A percentile compares a stretch with the other conserved stretches of the same genome.
Evolutionary conservation across 768 basidiomycete species (phyloP).

Genomic region (Boletales sp.): DNA sequence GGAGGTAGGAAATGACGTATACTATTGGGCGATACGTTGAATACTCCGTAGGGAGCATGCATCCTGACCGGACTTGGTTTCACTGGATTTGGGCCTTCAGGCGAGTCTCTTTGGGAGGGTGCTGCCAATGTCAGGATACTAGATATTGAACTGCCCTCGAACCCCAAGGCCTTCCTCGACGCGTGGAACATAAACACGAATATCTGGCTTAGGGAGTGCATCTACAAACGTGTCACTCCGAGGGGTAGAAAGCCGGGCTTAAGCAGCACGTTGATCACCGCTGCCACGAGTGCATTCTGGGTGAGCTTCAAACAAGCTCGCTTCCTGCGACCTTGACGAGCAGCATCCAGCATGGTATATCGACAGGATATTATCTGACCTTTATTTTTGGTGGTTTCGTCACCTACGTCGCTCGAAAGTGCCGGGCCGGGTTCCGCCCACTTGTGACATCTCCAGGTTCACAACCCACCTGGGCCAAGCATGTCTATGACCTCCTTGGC

Average conservation of each 20-base stretch:
- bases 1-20: slow-evolving; percentile 48
- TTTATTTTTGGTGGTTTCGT: slow-evolving; percentile 87
- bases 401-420: slow-evolving; percentile 77
- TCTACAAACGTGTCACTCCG: slow-evolving; percentile 95
- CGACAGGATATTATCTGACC: slow-evolving; percentile 87
- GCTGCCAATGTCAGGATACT: slow-evolving; percentile 83
- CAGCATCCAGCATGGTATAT: slow-evolving; percentile 77
- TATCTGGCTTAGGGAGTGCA: slow-evolving; percentile 92
- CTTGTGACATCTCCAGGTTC: slow-evolving; percentile 59
- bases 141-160: slow-evolving; percentile 81
- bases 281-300: slow-evolving; percentile 95
- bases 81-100: slow-evolving; percentile 70
- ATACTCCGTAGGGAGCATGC: slow-evolving; percentile 65
- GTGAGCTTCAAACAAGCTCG: slow-evolving; percentile 42
- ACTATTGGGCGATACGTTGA: slow-evolving; percentile 7
- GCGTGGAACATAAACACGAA: slow-evolving; percentile 98
- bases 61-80: slow-evolving; percentile 94
- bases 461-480: slow-evolving; percentile 51
- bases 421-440: slow-evolving; percentile 78
- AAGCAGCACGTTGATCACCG: slow-evolving; percentile 87
- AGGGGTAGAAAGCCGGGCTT: slow-evolving; percentile 93
- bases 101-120: slow-evolving; percentile 79
- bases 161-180: slow-evolving; percentile 87
- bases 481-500: slow-evolving; percentile 58
- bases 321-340: slow-evolving; percentile 2